These are phyloP conservation scores for Neltuma alba DNA, from an alignment of 306 rosid species.

Conservation along the genomic window DNA sequence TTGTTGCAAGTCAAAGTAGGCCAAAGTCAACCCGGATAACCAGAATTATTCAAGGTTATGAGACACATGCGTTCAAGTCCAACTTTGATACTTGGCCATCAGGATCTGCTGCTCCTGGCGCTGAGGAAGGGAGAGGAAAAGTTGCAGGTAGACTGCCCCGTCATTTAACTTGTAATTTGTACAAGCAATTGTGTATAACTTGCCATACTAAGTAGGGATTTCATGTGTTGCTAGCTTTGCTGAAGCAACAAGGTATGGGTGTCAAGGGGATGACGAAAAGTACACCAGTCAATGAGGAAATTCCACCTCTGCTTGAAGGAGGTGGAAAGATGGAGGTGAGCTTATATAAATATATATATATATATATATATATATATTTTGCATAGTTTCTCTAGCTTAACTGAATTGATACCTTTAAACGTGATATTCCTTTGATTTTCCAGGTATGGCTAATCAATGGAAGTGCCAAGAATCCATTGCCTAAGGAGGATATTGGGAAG, in stretches of 20 bases:
- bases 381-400: constrained; percentile 29
- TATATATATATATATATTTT: too few relatives aligned
- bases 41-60: constrained; percentile 95
- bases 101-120: constrained; percentile 74
- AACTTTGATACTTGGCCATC: constrained; percentile 96
- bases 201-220: constrained; percentile 33
- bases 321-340: constrained; percentile 97
- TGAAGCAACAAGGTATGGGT: constrained; percentile 99
- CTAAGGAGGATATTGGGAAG: constrained; percentile 85
- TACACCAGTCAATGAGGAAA: constrained; percentile 76
- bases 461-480: constrained; percentile 80
- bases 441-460: constrained; percentile 97
- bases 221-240: constrained; percentile 66
- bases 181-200: constrained; percentile 26
- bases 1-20: constrained; percentile 73
- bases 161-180: constrained; percentile 34
- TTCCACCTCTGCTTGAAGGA: constrained; percentile 97
- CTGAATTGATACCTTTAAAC: constrained; percentile 21
- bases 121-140: constrained; percentile 99
- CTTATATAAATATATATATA: too few relatives aligned
- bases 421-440: constrained; percentile 29
- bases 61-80: constrained; percentile 89
- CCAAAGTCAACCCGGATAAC: constrained; percentile 88
- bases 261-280: constrained; percentile 83
- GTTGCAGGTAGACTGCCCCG: constrained; percentile 75